Evolutionary conservation across 2,329 filamentous ascomycete species (phyloP).

Genomic region (Talaromyces funiculosus): DNA sequence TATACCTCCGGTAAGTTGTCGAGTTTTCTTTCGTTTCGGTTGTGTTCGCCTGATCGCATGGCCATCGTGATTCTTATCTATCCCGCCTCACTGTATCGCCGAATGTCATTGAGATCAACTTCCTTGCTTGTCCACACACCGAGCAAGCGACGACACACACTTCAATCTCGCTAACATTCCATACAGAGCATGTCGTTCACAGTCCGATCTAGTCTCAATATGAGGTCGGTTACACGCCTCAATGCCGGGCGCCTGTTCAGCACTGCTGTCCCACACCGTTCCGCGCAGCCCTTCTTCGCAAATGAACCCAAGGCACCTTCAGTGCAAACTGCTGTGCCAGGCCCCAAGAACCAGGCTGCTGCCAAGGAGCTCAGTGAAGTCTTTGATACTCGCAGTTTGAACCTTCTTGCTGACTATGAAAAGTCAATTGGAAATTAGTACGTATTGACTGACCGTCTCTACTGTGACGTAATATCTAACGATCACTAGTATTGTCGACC

Average conservation of each 20-base stretch:
- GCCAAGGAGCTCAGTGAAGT: constrained; percentile 68
- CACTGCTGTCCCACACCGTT: constrained; percentile 30
- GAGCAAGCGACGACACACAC: background rate
- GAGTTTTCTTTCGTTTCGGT: background rate
- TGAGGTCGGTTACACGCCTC: constrained; percentile 28
- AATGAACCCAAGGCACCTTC: constrained; percentile 54
- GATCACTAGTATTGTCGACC: constrained; percentile 39
- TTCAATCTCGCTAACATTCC: background rate
- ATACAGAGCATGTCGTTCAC: constrained; percentile 28
- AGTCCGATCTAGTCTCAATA: constrained; percentile 31
- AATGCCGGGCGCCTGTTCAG: constrained; percentile 32
- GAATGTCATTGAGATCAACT: background rate
- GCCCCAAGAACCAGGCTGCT: constrained; percentile 65
- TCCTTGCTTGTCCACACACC: background rate
- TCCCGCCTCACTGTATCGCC: background rate
- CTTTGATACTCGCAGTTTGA: constrained; percentile 80
- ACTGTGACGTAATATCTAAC: constrained; percentile 15
- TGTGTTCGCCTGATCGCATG: background rate
- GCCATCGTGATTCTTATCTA: background rate
- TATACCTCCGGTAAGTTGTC: background rate
- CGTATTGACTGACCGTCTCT: constrained; percentile 12
- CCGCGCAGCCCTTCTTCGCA: constrained; percentile 49
- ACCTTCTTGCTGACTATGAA: constrained; percentile 73
- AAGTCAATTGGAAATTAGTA: constrained; percentile 74
- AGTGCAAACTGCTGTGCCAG: constrained; percentile 61